Evolutionary conservation across 257 asterid genomes (phyloP), one percentile per base, ranked within the genome.

Genomic region (Lantana camara): DNA sequence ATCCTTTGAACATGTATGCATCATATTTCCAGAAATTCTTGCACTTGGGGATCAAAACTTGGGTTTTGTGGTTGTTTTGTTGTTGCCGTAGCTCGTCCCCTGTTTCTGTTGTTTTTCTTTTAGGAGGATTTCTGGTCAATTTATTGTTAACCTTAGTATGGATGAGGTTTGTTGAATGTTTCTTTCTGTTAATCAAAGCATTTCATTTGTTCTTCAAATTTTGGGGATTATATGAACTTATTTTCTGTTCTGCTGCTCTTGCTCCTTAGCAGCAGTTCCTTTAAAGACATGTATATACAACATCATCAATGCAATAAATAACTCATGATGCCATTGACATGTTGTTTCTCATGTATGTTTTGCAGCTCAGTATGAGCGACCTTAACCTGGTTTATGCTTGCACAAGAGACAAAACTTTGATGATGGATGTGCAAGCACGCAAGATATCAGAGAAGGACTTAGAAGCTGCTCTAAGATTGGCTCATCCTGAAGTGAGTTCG

Each of bases 301-400:
- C 30, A 54, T 44, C 42, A n/a, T n/a, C n/a, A n/a, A n/a, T n/a
- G n/a, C n/a, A n/a, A n/a, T 35, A 17, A 22, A 8, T 29, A 37
- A 9, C 3, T 63, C 10, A 51, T 22, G 45, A n/a, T 37, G 20
- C 4, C 40, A 13, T 61, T 38, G 35, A 34, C 67, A 59, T 72
- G 67, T 62, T 69, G 34, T 63, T 57, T 62, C 15, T 65, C 27
- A 10, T 71, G 80, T 59, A 57, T 78, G 66, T 72, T 44, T 16
- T 73, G 81, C 95, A 94, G 97, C 96, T 94, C 63, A 76, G 76
- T 67, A 52, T 84, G 72, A 88, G 99, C 50, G 99, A 94, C 77
- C 96, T 94, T 61, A 90, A 88, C 83, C 82, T 94, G 85, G 88
- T 94, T 62, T 94, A 94, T 83, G 99, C 99, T 27, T 94, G 99